Conservation (phyloP, 371 early-diverging fungal genomes). For the Nematocida homosporus region DNA sequence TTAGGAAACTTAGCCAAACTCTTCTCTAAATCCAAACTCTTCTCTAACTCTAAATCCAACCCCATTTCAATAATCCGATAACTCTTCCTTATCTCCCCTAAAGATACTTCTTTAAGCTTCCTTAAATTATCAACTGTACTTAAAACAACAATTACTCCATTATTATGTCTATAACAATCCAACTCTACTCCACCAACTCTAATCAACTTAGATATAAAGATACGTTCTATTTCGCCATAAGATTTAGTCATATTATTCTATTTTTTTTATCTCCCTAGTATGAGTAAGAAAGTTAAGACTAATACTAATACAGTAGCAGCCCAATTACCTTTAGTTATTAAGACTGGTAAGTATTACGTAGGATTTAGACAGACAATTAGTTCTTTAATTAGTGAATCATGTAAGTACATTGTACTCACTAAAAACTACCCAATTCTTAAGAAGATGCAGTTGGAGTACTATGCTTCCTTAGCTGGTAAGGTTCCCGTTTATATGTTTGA, state of each 20-base stretch:
- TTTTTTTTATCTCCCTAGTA: conserved; percentile 28
- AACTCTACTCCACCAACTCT: not conserved
- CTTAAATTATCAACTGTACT: conserved; percentile 9
- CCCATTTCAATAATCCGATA: conserved; percentile 24
- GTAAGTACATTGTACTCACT: conserved; percentile 66
- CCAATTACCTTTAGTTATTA: conserved; percentile 68
- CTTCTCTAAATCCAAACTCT: too few relatives aligned
- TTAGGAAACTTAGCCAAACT: too few relatives aligned
- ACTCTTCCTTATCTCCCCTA: not conserved
- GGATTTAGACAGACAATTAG: conserved; percentile 66
- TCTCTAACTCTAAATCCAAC: not conserved
- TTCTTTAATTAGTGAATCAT: conserved; percentile 58
- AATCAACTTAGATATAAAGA: not conserved
- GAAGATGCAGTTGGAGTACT: conserved; percentile 66
- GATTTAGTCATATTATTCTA: not conserved
- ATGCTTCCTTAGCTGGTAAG: conserved; percentile 65
- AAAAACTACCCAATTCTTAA: conserved; percentile 64
- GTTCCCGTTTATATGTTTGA: conserved; percentile 66
- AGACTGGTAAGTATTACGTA: conserved; percentile 66
- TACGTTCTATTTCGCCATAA: not conserved
- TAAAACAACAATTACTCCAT: conserved; percentile 16
- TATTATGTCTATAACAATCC: conserved; percentile 21
- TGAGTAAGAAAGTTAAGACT: conserved; percentile 53
- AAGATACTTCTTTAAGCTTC: not conserved
- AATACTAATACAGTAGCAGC: conserved; percentile 54